Base-by-base conservation (phyloP, 768 basidiomycete species). In the Cystoderma amianthinum region DNA sequence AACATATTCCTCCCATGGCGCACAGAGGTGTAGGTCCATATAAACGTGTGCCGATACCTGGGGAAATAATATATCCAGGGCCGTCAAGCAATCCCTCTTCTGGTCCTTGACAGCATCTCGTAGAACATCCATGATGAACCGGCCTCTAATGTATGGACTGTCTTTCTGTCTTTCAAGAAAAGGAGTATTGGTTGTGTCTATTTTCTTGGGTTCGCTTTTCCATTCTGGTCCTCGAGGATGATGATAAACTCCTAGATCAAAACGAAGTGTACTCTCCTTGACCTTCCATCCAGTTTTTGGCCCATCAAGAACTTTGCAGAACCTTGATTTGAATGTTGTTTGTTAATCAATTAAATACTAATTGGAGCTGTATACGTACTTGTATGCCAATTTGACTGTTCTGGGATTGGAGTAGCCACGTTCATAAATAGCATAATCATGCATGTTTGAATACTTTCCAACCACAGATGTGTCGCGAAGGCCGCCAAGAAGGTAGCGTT, bases 241-340 rank as follows among this genome's bases (percentile, higher is more conserved):
- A 10, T 43, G n/a, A 39, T 54, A 52, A 0, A 9, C 23, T 13
- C 23, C 45, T 15, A 28, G 9, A 39, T 75, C 69, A 0, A 42
- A 47, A 6, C 42, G 34, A 13, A 57, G 51, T 5, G 58, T 49
- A 1, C 53, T 43, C 0, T 48, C 51, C 7, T 50, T 46, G 32
- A 78, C 59, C 2, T 54, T 58, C 20, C 64, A 55, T 1, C 77
- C 78, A 2, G 71, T 73, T 48, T 80, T 80, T 1, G 65, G 44
- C 2, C 69, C 65, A 46, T 80, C 77, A 0, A 79, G 61, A 10
- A 72, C 60, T 11, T 61, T 65, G 43, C 67, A 59, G 33, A 62
- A 64, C 35, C 63, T 63, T 17, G 5, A n/a, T n/a, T n/a, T n/a
- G n/a, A n/a, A n/a, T n/a, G n/a, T n/a, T n/a, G n/a, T n/a, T n/a